Base-by-base conservation (phyloP, 345 rosid genomes). In the Salix brachista region DNA sequence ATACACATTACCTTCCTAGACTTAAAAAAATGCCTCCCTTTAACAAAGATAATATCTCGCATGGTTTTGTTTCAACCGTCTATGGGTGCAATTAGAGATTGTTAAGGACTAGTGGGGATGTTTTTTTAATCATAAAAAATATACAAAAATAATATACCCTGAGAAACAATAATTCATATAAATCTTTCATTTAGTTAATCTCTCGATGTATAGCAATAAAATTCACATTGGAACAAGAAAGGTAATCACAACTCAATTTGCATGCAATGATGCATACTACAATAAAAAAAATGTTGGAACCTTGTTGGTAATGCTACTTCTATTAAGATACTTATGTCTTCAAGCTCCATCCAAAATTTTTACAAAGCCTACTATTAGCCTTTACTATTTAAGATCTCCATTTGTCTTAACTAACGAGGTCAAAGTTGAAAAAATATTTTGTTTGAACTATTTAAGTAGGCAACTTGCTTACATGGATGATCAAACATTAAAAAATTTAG, bases 401-500 rank as follows among this genome's bases (percentile, higher is more conserved):
- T 25, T 68, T 19, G n/a, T 36, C 37, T 17, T 39, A 58, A 18
- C 68, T 30, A 64, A 70, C 37, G 56, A 1, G n/a, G 17, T 25
- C 66, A 44, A 41, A 69, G 28, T 26, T 18, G n/a, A 64, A 56
- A 67, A 37, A 42, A 18, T 52, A 54, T 54, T 30, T 32, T 60
- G 52, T 26, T 41, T 12, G 56, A 28, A 73, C 28, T 4, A 46
- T 60, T 17, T 21, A 39, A 10, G 56, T 66, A 73, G 65, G 54
- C 34, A 50, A 52, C 13, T 23, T 17, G n/a, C 50, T 50, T 26
- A 21, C 50, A 32, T n/a, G 58, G 23, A 50, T 58, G 62, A 44
- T 25, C 6, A 37, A 36, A 18, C 69, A 62, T 68, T 42, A 65
- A 74, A 69, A 78, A 79, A n/a, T 32, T 36, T 39, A n/a, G 62